Conservation (phyloP, 805 yeast genomes). For the Saccharomyces cerevisiae region DNA sequence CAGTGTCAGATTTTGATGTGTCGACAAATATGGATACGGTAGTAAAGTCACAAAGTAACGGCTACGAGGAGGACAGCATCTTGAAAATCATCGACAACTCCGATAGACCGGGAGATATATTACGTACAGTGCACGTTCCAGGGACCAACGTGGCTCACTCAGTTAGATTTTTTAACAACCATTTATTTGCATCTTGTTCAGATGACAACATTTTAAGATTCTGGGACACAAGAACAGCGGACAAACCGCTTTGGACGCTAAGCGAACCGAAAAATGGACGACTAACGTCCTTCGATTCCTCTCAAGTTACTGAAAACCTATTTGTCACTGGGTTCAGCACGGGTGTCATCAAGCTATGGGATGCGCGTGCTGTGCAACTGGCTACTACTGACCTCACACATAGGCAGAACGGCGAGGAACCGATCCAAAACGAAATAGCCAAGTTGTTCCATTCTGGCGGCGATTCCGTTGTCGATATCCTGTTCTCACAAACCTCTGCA, state of each 20-base stretch:
- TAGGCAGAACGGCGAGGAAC: slow-evolving; percentile 25
- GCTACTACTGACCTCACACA: slow-evolving; percentile 19
- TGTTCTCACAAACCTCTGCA: slow-evolving; percentile 24
- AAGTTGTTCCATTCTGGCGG: slow-evolving; percentile 26
- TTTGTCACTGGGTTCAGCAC: slow-evolving; percentile 28
- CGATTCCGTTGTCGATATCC: slow-evolving; percentile 28
- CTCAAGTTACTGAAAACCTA: slow-evolving; percentile 22
- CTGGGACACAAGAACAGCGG: slow-evolving; percentile 28
- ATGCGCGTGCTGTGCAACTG: slow-evolving; percentile 25
- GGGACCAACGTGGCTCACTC: slow-evolving; percentile 27
- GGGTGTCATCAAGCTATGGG: slow-evolving; percentile 30
- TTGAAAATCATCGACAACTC: slow-evolving; percentile 27
- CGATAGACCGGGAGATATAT: slow-evolving; percentile 25
- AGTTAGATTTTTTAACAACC: slow-evolving; percentile 27
- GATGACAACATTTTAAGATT: slow-evolving; percentile 28
- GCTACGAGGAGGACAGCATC: slow-evolving; percentile 24
- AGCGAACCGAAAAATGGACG: slow-evolving; percentile 24
- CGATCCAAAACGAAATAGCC: slow-evolving; percentile 22
- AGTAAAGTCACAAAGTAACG: slow-evolving; percentile 26
- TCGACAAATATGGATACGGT: slow-evolving; percentile 21
- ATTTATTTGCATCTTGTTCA: slow-evolving; percentile 27
- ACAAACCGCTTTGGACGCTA: slow-evolving; percentile 19
- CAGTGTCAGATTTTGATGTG: slow-evolving; percentile 26
- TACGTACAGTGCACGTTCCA: slow-evolving; percentile 24
- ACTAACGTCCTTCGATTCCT: slow-evolving; percentile 23